Evolutionary conservation across 2,329 filamentous ascomycete genomes (phyloP), one percentile per base, ranked within the genome.

Genomic region (Fusarium sp.): DNA sequence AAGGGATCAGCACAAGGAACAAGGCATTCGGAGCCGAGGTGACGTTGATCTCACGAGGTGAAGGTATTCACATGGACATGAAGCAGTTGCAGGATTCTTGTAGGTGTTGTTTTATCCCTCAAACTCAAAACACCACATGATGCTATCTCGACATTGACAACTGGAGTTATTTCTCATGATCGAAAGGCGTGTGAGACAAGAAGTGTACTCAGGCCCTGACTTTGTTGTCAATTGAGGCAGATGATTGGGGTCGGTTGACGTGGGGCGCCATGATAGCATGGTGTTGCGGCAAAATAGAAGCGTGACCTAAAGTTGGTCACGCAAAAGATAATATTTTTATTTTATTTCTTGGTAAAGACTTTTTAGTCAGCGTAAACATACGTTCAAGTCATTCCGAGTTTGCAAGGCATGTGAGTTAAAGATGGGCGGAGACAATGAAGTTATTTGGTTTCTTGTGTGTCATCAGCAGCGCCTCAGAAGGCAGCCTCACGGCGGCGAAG

Each of bases 201-300:
- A 26, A 38, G n/a, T 65, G 68, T 71, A 68, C 68, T 70, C 56
- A 52, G 59, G 65, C 68, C 63, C 58, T 70, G 52, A 66, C 24
- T 44, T 33, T 56, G 41, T 55, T 57, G 47, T 56, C 52, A 66
- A 72, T 69, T 70, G 72, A 73, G 47, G 72, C 72, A 70, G 72
- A 72, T 73, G 72, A 74, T 74, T 72, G 61, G 66, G 72, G 58
- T 69, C 54, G 38, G n/a, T n/a, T 69, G 66, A 68, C 66, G 62
- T 55, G 50, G 62, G 61, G 50, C 35, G 49, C 46, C 35, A 49
- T 50, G 49, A 50, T 67, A 53, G 42, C 46, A 64, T 64, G 71
- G 58, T 68, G 54, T 64, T 68, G 70, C 65, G 56, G 44, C 57
- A 20, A 52, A 16, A 20, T 12, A 58, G 50, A 71, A 62, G 63